Conservation (phyloP, 768 basidiomycete species). For the Floccularia luteovirens region DNA sequence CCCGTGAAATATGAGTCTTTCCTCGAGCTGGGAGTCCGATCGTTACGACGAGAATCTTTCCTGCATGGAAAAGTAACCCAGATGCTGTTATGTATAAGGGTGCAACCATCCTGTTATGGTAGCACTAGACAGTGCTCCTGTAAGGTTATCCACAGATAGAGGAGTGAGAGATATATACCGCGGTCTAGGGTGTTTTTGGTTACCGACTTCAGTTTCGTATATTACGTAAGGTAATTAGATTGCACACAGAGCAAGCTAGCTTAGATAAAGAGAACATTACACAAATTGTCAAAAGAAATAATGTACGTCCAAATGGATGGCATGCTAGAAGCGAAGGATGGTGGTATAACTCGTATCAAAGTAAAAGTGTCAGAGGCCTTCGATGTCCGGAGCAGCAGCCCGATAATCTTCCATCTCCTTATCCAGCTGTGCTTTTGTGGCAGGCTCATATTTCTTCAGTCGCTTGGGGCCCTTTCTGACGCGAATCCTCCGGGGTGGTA, state of each 20-base stretch:
- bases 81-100: conserved; percentile 91
- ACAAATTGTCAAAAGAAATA: conserved; percentile 12
- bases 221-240: conserved; percentile 3
- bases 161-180: not conserved
- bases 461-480: conserved; percentile 71
- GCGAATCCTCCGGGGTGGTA: conserved; percentile 33
- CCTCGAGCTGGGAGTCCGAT: conserved; percentile 92
- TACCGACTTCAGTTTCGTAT: too few relatives aligned
- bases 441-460: conserved; percentile 43
- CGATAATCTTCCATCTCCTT: conserved; percentile 78
- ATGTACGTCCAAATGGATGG: conserved; percentile 1
- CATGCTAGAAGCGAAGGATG: conserved; percentile 1
- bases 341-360: not conserved
- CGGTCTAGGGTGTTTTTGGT: conserved; percentile 2
- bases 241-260: conserved; percentile 1
- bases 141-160: not conserved
- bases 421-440: conserved; percentile 56
- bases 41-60: conserved; percentile 89
- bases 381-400: conserved; percentile 26
- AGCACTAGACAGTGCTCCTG: not conserved
- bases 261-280: conserved; percentile 7
- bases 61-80: conserved; percentile 83
- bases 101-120: conserved; percentile 66
- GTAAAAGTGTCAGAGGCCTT: conserved; percentile 2
- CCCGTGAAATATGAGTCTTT: conserved; percentile 94